Conservation (phyloP, 1,139 yeast species). For the Starmera stellimalicola region DNA sequence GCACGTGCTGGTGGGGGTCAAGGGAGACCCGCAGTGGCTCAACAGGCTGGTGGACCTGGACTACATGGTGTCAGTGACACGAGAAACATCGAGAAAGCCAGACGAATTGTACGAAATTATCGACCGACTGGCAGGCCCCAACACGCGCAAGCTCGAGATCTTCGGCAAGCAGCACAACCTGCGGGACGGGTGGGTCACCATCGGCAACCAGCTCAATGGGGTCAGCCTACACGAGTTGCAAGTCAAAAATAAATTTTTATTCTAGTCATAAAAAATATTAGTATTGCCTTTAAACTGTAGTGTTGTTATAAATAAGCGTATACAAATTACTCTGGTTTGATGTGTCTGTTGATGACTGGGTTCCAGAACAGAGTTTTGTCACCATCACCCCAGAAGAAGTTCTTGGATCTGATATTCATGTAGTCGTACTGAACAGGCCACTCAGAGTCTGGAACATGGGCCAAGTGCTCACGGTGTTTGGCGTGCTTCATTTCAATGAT, state of each 20-base stretch:
- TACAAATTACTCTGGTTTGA: conserved; percentile 17
- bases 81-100: conserved; percentile 87
- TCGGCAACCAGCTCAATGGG: conserved; percentile 74
- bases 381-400: conserved; percentile 98
- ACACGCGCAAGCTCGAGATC: conserved; percentile 72
- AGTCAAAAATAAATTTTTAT: background rate
- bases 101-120: conserved; percentile 82
- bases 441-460: conserved; percentile 74
- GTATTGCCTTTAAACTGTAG: too few species aligned
- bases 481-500: conserved; percentile 81
- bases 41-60: conserved; percentile 60
- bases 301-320: background rate
- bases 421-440: conserved; percentile 88
- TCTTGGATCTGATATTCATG: conserved; percentile 80
- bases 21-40: conserved; percentile 76
- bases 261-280: too few species aligned
- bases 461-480: conserved; percentile 76
- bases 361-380: conserved; percentile 97
- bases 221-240: conserved; percentile 30
- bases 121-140: conserved; percentile 71
- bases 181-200: conserved; percentile 78
- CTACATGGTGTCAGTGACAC: conserved; percentile 67
- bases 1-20: conserved; percentile 75
- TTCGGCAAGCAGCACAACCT: conserved; percentile 84
- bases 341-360: conserved; percentile 81